Conservation (phyloP, 2,329 filamentous ascomycete species). For the Penicillium concentricum region DNA sequence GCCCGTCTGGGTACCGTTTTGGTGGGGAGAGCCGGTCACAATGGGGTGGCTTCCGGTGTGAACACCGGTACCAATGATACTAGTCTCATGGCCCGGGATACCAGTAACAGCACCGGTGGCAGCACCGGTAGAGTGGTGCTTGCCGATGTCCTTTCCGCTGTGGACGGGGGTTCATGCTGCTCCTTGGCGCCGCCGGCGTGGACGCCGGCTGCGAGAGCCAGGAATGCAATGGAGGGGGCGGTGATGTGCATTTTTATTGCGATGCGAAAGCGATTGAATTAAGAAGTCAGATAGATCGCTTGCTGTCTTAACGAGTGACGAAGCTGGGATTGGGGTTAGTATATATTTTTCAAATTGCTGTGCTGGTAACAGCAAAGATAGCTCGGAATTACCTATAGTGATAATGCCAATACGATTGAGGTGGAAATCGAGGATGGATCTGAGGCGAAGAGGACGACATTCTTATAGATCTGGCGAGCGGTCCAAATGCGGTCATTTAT, state of each 20-base stretch:
- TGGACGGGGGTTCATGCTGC: conserved; percentile 16
- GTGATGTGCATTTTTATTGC: conserved; percentile 32
- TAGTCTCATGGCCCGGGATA: too few species aligned
- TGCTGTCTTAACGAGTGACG: conserved; percentile 25
- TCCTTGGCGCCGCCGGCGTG: conserved; percentile 9
- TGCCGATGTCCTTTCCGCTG: conserved; percentile 5
- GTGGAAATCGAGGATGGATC: neutral
- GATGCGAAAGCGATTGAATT: conserved; percentile 17
- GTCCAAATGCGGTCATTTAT: conserved; percentile 21
- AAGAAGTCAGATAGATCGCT: conserved; percentile 8
- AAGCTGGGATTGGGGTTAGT: conserved; percentile 14
- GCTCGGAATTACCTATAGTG: conserved; percentile 10
- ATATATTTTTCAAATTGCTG: neutral
- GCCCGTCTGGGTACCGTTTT: conserved; percentile 14
- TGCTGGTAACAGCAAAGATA: too few species aligned
- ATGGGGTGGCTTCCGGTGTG: conserved; percentile 22
- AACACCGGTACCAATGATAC: neutral
- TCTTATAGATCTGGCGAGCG: conserved; percentile 19
- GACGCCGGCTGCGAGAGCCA: conserved; percentile 20
- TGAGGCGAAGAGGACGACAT: conserved; percentile 4
- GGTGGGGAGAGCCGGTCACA: conserved; percentile 12
- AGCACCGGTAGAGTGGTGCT: neutral
- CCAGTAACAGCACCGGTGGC: neutral
- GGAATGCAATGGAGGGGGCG: conserved; percentile 18
- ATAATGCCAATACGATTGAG: conserved; percentile 7